Base-by-base conservation (phyloP, 2,329 filamentous ascomycete species). In the Xylariaceae sp. region DNA sequence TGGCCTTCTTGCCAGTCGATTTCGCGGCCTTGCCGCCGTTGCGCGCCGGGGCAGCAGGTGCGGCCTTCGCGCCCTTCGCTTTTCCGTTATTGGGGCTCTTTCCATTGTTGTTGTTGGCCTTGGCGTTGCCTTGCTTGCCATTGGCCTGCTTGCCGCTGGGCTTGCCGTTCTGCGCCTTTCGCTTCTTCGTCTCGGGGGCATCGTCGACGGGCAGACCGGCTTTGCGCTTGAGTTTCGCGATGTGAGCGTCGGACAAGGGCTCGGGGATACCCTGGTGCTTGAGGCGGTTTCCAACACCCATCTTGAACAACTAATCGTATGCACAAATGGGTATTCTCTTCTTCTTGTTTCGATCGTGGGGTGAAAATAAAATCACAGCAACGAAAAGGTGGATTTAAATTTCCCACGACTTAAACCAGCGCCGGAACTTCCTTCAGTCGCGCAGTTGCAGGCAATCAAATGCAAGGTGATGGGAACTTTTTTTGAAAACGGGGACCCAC, bases 201-300 rank as follows among this genome's bases (percentile, higher is more conserved):
- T 81, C 78, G 69, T 85, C 79, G 65, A 86, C 87, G 47, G 85
- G 85, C 68, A 89, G 80, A 62, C 83, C 85, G 61, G 85, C 85
- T 80, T 97, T 97, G 73, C 92, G 85, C 83, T 97, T 97, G 62
- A 88, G 75, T 71, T 87, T 91, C 54, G 87, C 86, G 69, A 88
- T 87, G 70, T 89, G 85, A 66, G 86, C 84, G 72, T 96, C 90
- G 66, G 94, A 90, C 66, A 97, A 82, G 65, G 88, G 82, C 70
- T 88, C 84, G 56, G 94, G 94, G 65, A 88, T 82, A 58, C 92
- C 93, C 83, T 97, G 94, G 78, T 67, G 63, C 45, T 92, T 90
- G 88, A 97, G 95, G 70, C 92, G 90, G 74, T 92, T 89, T 74
- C 92, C 90, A 63, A 86, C 84, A 80, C 91, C 92, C 92, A 96